Evolutionary conservation across 352 stramenopile species (phyloP), one percentile per base, ranked within the genome.

Genomic region (Phytophthora foliorum): DNA sequence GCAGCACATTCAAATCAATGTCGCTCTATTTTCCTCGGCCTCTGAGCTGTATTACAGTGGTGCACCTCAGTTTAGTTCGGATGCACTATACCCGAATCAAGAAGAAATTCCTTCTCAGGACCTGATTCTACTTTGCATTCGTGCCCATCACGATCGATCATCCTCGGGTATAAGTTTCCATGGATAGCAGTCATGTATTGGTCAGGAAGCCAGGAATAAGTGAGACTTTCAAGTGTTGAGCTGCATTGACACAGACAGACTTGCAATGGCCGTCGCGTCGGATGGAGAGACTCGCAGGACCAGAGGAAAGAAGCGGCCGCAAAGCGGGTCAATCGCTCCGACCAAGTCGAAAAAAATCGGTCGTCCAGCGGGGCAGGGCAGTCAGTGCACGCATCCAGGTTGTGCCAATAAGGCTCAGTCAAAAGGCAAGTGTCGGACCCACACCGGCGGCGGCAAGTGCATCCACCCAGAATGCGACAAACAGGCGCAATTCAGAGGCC

Each of bases 401-500:
- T 71, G 63, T 24, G 32, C 11, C 22, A 71, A 71, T 39, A 71
- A 71, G 39, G 63, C 63, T 4, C 63, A 71, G 46, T 22, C 46
- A 0, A 59, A 34, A 11, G 63, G 63, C 14, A 19, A 41, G 6
- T 71, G 63, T 16, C 39, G 63, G n/a, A 71, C 63, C 6, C 63
- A 71, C 39, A 71, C 63, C 2, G 63, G 63, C 10, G 34, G 52
- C 8, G 63, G 63, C 22, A 57, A 60, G 19, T 71, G 63, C 48
- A 60, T 22, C 10, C 63, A 56, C 3, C 7, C n/a, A 9, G 63
- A 32, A 17, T 71, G 63, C 38, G 63, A 60, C 29, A 71, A 71
- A 39, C 63, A 71, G 24, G 63, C 63, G 0, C 63, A 71, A 21
- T 71, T 66, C 48, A 54, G 36, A n/a, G 63, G 63, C 1, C 63